These are phyloP conservation scores for Allium cepa DNA, from an alignment of 106 monocot species.

Conservation along the genomic window DNA sequence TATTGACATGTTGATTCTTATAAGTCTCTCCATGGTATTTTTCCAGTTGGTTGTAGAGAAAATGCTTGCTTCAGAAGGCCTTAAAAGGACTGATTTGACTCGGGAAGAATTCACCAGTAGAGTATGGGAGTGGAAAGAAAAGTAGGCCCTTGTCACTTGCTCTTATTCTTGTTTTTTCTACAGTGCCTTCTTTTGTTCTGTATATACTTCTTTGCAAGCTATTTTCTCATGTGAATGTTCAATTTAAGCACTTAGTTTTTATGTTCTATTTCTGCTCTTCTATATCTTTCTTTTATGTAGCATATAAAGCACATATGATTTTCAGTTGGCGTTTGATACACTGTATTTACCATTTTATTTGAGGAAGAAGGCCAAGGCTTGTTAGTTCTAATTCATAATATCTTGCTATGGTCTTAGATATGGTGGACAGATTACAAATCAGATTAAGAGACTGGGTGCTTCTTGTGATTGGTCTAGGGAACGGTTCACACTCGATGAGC, in stretches of 20 bases:
- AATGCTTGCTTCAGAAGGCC: conserved; percentile 92
- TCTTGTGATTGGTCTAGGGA: conserved; percentile 98
- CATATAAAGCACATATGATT: too few relatives aligned
- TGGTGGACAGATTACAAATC: conserved; percentile 81
- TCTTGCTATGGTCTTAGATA: conserved; percentile 43
- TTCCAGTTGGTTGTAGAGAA: conserved; percentile 92
- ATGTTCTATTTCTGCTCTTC: too few relatives aligned
- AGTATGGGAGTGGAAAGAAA: conserved; percentile 99
- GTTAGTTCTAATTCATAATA: neutral
- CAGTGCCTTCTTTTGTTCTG: neutral
- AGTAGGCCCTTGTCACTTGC: conserved; percentile 41
- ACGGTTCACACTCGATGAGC: conserved; percentile 93
- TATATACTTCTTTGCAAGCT: too few relatives aligned
- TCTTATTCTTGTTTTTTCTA: conserved; percentile 7
- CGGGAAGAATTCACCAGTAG: conserved; percentile 77
- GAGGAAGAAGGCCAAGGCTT: too few relatives aligned
- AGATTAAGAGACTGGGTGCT: conserved; percentile 95
- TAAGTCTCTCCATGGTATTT: neutral
- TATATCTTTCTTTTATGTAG: too few relatives aligned
- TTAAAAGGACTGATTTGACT: conserved; percentile 74
- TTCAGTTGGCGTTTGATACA: too few relatives aligned
- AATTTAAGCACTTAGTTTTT: too few relatives aligned
- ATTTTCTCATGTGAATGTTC: too few relatives aligned
- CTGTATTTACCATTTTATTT: too few relatives aligned
- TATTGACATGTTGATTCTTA: neutral